phyloP scores from a whole-genome alignment of 345 rosid species.

The Durio zibethinus region DNA sequence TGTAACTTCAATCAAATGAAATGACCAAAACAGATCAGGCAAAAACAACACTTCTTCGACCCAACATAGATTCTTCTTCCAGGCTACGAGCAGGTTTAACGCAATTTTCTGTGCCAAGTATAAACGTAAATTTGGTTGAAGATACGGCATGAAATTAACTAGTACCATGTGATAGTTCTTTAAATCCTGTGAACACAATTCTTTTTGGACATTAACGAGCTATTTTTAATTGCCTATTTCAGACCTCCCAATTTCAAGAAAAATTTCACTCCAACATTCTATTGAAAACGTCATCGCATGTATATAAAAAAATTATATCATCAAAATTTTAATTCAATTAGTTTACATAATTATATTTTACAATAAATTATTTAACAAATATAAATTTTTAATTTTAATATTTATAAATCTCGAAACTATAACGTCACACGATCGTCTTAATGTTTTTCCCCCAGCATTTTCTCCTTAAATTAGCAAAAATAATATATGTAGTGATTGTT shows the following conservation, averaged over 20 bases:
- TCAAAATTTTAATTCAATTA: too few relatives aligned
- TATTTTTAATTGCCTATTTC: background rate
- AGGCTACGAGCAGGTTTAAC: background rate
- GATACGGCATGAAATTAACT: too few relatives aligned
- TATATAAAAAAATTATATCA: too few relatives aligned
- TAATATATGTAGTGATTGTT: background rate
- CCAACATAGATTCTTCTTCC: background rate
- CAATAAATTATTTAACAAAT: too few relatives aligned
- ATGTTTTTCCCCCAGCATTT: background rate
- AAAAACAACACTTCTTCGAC: slow-evolving; percentile 6
- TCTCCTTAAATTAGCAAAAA: background rate
- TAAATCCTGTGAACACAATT: too few relatives aligned
- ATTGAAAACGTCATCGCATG: slow-evolving; percentile 40
- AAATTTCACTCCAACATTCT: slow-evolving; percentile 38
- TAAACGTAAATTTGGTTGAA: too few relatives aligned
- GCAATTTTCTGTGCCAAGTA: too few relatives aligned
- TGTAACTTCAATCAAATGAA: background rate
- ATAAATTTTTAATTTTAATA: too few relatives aligned
- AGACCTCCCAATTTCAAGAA: slow-evolving; percentile 41
- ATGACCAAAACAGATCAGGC: slow-evolving; percentile 1
- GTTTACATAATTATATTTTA: too few relatives aligned
- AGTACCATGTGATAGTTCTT: too few relatives aligned
- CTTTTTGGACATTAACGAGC: background rate
- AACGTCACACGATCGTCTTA: too few relatives aligned
- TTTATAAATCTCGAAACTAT: too few relatives aligned